Evolutionary conservation across 768 basidiomycete species (phyloP), one percentile per base, ranked within the genome.

Genomic region (Leccinellum rugosiceps): DNA sequence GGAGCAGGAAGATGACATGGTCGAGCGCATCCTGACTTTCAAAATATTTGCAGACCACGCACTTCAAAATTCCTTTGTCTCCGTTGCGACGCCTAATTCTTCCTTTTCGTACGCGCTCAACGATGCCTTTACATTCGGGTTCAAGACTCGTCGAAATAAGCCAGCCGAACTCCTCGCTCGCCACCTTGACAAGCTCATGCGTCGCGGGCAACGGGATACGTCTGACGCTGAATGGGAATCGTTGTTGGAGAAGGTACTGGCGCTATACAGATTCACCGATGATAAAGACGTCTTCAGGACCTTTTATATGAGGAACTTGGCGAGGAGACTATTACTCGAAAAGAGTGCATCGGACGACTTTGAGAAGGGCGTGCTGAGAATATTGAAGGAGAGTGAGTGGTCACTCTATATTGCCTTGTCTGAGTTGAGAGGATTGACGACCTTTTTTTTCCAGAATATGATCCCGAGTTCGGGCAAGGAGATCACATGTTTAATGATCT

Each of bases 401-500:
- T 49, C 26, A 21, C 4, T 25, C 32, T 6, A 10, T 25, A 2
- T 23, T 28, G 8, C 25, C 35, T 25, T 3, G 6, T 23, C 10
- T 19, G 41, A 25, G 17, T 6, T 56, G 19, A 17, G 11, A 51
- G 23, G 28, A 44, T 15, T 46, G 77, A 72, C 45, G 38, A 51
- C 45, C 23, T 32, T 49, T 53, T 50, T 30, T 38, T 48, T 54
- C 47, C 65, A 96, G 96, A 88, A 52, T 96, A 95, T 65, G 97
- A 98, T 68, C 90, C 94, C 11, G 94, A 96, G 58, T 98, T 98
- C 66, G 90, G 88, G 8, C 90, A 89, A 76, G 93, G 94, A 50
- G 92, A 94, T 64, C 85, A 92, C 41, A 96, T 98, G 96, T 96
- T 98, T 77, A 94, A 86, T 58, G 94, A 96, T 66, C 76, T 96